A percentile compares a stretch with the other conserved stretches of the same genome.
phyloP scores from a whole-genome alignment of 257 asterid genomes.

The Jacaranda mimosifolia region DNA sequence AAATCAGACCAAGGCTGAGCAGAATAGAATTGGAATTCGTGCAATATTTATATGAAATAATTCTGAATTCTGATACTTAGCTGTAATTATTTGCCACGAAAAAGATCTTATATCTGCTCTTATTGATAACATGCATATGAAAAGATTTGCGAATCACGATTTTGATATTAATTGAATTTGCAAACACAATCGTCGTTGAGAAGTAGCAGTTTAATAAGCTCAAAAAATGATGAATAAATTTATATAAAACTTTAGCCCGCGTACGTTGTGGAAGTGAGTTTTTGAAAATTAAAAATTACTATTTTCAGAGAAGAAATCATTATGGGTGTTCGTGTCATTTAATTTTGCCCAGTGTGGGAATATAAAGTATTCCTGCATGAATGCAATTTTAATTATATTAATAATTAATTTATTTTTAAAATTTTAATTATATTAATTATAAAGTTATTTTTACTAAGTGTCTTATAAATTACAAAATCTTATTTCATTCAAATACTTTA shows the following conservation, averaged over 20 bases:
- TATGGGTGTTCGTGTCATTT: not conserved
- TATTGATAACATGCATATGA: not conserved
- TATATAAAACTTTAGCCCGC: not conserved
- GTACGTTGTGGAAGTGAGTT: not conserved
- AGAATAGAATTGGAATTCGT: conserved; percentile 16
- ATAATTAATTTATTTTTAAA: too few relatives aligned
- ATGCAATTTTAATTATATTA: not conserved
- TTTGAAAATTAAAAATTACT: not conserved
- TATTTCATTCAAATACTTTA: too few relatives aligned
- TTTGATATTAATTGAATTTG: not conserved
- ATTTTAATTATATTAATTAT: too few relatives aligned
- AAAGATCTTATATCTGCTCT: not conserved
- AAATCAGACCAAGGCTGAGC: not conserved
- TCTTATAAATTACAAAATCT: too few relatives aligned
- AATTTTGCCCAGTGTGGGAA: not conserved
- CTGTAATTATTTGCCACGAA: not conserved
- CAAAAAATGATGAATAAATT: not conserved
- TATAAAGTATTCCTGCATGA: not conserved
- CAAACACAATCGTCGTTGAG: not conserved
- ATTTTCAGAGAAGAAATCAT: not conserved
- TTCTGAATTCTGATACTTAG: not conserved
- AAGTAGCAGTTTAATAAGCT: not conserved
- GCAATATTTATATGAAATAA: conserved; percentile 12
- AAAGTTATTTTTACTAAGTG: too few relatives aligned
- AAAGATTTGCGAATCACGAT: conserved; percentile 22